Percentiles rank a stretch among this genome's conserved stretches.
Conservation (phyloP, 2,329 filamentous ascomycete genomes). For the Colletotrichum abscissum region DNA sequence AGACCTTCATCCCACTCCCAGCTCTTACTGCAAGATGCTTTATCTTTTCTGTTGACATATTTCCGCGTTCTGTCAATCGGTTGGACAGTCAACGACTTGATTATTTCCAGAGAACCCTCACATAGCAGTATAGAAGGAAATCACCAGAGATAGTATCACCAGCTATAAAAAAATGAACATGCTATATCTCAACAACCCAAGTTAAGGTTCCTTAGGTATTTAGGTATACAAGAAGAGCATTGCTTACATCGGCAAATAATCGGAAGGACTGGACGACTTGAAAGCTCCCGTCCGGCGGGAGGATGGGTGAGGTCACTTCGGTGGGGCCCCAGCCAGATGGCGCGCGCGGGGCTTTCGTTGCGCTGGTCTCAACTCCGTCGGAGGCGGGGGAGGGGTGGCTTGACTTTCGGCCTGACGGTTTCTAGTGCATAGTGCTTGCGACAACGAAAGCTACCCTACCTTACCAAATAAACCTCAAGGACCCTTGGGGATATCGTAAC, state of each 20-base stretch:
- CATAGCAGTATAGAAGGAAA: no score
- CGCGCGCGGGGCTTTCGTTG: constrained; percentile 8
- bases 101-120: no score
- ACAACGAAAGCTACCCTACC: not conserved
- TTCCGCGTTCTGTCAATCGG: no score
- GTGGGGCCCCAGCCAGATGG: constrained; percentile 24
- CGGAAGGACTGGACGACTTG: not conserved
- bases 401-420: constrained; percentile 22
- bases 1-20: no score
- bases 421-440: not conserved
- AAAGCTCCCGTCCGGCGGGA: constrained; percentile 3
- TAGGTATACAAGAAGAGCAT: no score
- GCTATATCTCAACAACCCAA: not conserved
- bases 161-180: rapidly evolving
- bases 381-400: constrained; percentile 31
- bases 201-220: no score
- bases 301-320: constrained; percentile 31
- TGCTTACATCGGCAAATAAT: not conserved
- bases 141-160: no score
- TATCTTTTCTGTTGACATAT: no score
- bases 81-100: no score
- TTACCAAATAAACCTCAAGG: not conserved
- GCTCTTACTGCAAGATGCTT: no score
- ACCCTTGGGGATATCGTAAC: not conserved
- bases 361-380: constrained; percentile 6